These are phyloP conservation scores for Asterophora parasitica DNA, from an alignment of 768 basidiomycete genomes.

Conservation along the genomic window DNA sequence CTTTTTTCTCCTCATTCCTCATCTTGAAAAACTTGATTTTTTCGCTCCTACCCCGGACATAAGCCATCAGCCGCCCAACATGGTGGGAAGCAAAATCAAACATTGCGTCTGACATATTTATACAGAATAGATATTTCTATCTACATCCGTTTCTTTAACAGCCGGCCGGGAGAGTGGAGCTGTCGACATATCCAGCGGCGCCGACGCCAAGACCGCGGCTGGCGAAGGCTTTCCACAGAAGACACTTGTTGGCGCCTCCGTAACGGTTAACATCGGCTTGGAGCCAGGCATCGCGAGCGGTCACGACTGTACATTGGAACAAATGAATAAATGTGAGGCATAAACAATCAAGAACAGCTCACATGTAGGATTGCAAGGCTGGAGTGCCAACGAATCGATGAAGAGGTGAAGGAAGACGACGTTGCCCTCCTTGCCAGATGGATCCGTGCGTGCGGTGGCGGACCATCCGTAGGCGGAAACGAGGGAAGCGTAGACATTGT, in stretches of 20 bases:
- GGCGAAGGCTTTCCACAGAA: conserved; percentile 44
- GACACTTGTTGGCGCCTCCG: conserved; percentile 39
- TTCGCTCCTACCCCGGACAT: no score
- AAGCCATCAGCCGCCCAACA: no score
- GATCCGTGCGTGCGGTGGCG: conserved; percentile 32
- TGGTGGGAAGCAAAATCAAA: no score
- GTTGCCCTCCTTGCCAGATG: conserved; percentile 37
- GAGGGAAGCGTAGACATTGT: conserved; percentile 37
- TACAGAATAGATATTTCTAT: neutral
- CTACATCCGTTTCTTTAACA: conserved; percentile 18
- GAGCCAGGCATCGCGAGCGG: conserved; percentile 45
- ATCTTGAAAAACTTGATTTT: no score
- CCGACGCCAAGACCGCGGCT: conserved; percentile 42
- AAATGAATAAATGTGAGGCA: neutral
- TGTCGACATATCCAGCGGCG: conserved; percentile 24
- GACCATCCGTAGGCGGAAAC: conserved; percentile 29
- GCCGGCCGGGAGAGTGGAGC: conserved; percentile 22
- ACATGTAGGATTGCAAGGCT: conserved; percentile 44
- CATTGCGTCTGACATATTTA: neutral
- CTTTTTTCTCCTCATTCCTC: no score
- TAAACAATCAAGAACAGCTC: conserved; percentile 9
- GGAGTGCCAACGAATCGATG: conserved; percentile 42
- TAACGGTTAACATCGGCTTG: conserved; percentile 47
- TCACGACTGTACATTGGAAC: conserved; percentile 24
- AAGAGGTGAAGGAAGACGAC: conserved; percentile 44